Evolutionary conservation across 2,329 filamentous ascomycete genomes (phyloP), one percentile per base, ranked within the genome.

Genomic region (Fusarium ambrosium): DNA sequence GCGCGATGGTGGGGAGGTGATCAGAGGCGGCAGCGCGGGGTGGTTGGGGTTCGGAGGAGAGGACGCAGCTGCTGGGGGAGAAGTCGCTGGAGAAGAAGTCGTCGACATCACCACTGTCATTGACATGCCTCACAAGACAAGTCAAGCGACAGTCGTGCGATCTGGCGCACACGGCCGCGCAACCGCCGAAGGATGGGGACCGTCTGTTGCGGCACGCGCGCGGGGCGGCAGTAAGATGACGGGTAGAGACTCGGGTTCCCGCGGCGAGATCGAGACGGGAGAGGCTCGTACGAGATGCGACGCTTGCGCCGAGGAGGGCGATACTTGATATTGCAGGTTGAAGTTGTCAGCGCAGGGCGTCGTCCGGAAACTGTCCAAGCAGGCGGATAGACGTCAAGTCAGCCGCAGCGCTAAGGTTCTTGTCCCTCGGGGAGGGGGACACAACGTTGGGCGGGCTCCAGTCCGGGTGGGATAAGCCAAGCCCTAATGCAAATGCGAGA

Each of bases 1-100:
- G 80, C 89, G 91, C 73, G 87, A 81, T 64, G 86, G 84, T 68
- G 89, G 86, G 62, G 90, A 90, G 64, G 89, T 90, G 76, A 90
- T 87, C 72, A 91, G 81, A 43, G 89, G 89, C 71, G 89, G 86
- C 72, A 91, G 84, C 67, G 88, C 81, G 76, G 89, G 85, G 77
- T 89, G 88, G 77, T 86, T 88, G 67, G 88, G 82, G 80, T 88
- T 89, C 73, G 63, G 84, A 77, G 76, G 84, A 79, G 81, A 83
- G 62, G 86, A 85, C 48, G 84, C 79, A 72, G 85, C 82, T 79
- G 85, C 84, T 77, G 88, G 84, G 78, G 89, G 86, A 77, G 89
- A 89, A 39, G 87, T 85, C 75, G 87, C 84, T 77, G 88, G 85
- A 77, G 89, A 88, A 77, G 89, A 88, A 73, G 86, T 85, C 77